Conservation (phyloP, 768 basidiomycete species). For the Leucocoprinus leucothites region DNA sequence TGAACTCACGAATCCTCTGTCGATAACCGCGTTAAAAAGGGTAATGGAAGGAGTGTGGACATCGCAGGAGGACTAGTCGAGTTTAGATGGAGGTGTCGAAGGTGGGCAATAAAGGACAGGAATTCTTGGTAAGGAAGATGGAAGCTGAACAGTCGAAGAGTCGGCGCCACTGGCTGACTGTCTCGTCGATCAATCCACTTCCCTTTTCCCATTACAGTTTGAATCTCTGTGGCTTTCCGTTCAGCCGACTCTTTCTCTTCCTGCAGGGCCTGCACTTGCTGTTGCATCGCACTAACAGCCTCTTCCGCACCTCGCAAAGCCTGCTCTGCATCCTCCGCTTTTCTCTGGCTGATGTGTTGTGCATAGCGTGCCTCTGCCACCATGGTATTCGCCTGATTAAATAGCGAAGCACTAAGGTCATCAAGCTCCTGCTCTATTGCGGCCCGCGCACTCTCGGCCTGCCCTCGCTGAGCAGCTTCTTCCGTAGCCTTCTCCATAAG, state of each 20-base stretch:
- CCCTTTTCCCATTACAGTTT: constrained; percentile 58
- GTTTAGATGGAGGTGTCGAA: constrained; percentile 66
- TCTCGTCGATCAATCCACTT: constrained; percentile 56
- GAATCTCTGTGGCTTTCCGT: constrained; percentile 45
- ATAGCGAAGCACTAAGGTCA: constrained; percentile 87
- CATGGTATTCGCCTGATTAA: constrained; percentile 95
- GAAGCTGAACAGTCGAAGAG: constrained; percentile 52
- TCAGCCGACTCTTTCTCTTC: constrained; percentile 65
- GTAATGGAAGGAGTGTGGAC: constrained; percentile 69
- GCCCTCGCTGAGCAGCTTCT: constrained; percentile 86
- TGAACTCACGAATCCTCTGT: constrained; percentile 81
- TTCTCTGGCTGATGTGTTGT: constrained; percentile 59
- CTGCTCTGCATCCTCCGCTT: constrained; percentile 72
- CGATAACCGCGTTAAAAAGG: constrained; percentile 73
- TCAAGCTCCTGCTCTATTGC: constrained; percentile 94
- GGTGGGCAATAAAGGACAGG: constrained; percentile 68
- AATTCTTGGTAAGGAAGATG: constrained; percentile 84
- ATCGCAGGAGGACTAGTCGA: constrained; percentile 63
- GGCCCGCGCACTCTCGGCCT: constrained; percentile 78
- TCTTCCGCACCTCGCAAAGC: constrained; percentile 85
- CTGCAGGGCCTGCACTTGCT: constrained; percentile 75
- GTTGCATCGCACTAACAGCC: constrained; percentile 79
- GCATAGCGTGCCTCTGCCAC: constrained; percentile 90
- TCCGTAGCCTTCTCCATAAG: constrained; percentile 95
- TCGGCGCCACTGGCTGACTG: constrained; percentile 12